Base-by-base conservation (phyloP, 345 rosid genomes). In the Stellera chamaejasme region DNA sequence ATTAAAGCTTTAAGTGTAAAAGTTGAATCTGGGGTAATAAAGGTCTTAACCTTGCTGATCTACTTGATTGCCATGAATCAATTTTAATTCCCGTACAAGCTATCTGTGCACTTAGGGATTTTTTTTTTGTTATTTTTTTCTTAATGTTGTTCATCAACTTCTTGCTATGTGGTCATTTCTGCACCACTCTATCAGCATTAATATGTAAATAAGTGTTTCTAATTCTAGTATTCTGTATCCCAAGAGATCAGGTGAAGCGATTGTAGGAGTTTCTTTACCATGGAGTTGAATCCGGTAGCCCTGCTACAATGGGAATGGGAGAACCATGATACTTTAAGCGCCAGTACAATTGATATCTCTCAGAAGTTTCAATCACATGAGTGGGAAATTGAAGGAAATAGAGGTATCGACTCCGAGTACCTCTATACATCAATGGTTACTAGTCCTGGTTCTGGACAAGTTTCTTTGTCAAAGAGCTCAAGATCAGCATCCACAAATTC, bases 291-390 rank as follows among this genome's bases (percentile, higher is more conserved):
- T 65, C 49, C 72, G 4, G 85, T 83, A 70, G 68, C 75, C 48
- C 68, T 82, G 27, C 54, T 69, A 55, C 82, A 69, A 65, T 85
- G 95, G 85, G 95, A 85, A 36, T 89, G 82, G 89, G 91, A 89
- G n/a, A 79, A 71, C 55, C 68, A 75, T 10, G 69, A 74, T 41
- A 74, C 70, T 70, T 83, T 83, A 65, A 73, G 68, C 69, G 52
- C 77, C 16, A 73, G 73, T 46, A 55, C 82, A 39, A 62, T 74
- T 25, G 91, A 79, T 50, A 71, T 58, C 57, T 65, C 79, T 11
- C 75, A 73, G 66, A 80, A 81, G 58, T 62, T 67, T 45, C 64
- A 41, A 58, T 74, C 59, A 50, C 44, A 74, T 48, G 89, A 81
- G 48, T 77, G 86, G 87, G 91, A 70, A 62, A 69, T 70, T 47